phyloP scores from a whole-genome alignment of 768 basidiomycete genomes.

The Tylopilus cervinicoccineus region DNA sequence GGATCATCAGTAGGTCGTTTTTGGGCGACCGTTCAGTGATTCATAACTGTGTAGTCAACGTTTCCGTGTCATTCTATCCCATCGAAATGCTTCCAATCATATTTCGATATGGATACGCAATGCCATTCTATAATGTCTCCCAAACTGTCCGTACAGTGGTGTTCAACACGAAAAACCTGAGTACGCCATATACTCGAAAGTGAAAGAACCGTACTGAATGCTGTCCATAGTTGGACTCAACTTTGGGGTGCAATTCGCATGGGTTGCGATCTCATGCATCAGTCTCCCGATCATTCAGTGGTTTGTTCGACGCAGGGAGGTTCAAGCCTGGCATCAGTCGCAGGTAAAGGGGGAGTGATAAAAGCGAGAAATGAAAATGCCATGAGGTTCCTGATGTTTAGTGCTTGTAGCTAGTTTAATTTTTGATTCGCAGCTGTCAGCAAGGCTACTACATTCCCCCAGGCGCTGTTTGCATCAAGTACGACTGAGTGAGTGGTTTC shows the following conservation, averaged over 20 bases:
- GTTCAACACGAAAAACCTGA: conserved; percentile 60
- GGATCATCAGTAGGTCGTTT: conserved; percentile 52
- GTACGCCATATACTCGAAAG: conserved; percentile 34
- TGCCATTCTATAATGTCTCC: conserved; percentile 71
- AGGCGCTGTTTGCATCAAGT: neutral
- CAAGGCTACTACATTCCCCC: neutral
- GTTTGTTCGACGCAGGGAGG: conserved; percentile 28
- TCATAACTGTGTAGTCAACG: conserved; percentile 41
- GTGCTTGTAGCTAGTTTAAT: neutral
- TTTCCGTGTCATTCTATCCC: conserved; percentile 54
- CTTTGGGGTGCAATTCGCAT: conserved; percentile 56
- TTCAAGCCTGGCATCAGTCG: conserved; percentile 19
- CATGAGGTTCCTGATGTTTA: neutral
- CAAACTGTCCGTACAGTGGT: conserved; percentile 55
- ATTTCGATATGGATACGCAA: conserved; percentile 64
- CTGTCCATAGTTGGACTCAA: conserved; percentile 49
- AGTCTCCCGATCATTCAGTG: conserved; percentile 52
- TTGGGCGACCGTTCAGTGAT: neutral
- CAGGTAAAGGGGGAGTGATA: conserved; percentile 8
- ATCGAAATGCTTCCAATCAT: conserved; percentile 53
- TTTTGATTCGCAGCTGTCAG: neutral
- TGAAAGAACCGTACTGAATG: neutral
- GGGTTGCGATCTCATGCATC: conserved; percentile 52
- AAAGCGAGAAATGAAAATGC: neutral
- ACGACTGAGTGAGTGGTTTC: neutral